Conservation (phyloP, 108 stramenopile genomes). For the Fragilaria radians region DNA sequence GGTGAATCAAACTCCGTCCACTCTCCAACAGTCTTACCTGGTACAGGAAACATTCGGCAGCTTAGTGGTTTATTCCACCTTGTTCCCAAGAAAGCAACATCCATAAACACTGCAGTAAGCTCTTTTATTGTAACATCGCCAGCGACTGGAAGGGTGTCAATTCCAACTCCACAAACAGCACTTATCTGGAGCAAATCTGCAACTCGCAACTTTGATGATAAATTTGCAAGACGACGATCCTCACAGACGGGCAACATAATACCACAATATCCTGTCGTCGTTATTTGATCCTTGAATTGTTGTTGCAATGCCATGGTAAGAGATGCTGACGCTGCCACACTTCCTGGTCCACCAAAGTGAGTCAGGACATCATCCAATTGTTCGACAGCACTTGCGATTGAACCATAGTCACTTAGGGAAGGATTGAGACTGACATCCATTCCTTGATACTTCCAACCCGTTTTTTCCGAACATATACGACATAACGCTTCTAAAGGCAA, state of each 20-base stretch:
- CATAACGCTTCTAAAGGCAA: conserved; percentile 50
- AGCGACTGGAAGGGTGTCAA: conserved; percentile 81
- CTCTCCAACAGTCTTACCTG: conserved; percentile 41
- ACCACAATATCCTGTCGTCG: conserved; percentile 69
- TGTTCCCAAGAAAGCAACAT: conserved; percentile 66
- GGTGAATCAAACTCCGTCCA: conserved; percentile 67
- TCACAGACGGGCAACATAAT: conserved; percentile 84
- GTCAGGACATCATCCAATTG: conserved; percentile 40
- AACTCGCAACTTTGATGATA: conserved; percentile 20
- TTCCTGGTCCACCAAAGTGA: conserved; percentile 62
- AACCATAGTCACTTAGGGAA: conserved; percentile 47
- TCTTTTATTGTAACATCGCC: conserved; percentile 33
- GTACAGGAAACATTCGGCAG: conserved; percentile 78
- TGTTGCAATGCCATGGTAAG: conserved; percentile 68
- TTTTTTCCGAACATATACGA: conserved; percentile 2
- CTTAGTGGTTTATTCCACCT: conserved; percentile 79
- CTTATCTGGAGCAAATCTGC: conserved; percentile 59
- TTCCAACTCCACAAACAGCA: conserved; percentile 80
- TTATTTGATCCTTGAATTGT: conserved; percentile 46
- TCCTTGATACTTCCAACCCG: conserved; percentile 36
- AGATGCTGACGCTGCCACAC: conserved; percentile 63
- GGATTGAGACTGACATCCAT: conserved; percentile 82
- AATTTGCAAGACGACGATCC: conserved; percentile 60
- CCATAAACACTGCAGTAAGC: conserved; percentile 56
- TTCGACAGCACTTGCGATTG: conserved; percentile 77